Evolutionary conservation across 2,329 filamentous ascomycete genomes (phyloP).

Genomic region (Coniochaeta sp.): DNA sequence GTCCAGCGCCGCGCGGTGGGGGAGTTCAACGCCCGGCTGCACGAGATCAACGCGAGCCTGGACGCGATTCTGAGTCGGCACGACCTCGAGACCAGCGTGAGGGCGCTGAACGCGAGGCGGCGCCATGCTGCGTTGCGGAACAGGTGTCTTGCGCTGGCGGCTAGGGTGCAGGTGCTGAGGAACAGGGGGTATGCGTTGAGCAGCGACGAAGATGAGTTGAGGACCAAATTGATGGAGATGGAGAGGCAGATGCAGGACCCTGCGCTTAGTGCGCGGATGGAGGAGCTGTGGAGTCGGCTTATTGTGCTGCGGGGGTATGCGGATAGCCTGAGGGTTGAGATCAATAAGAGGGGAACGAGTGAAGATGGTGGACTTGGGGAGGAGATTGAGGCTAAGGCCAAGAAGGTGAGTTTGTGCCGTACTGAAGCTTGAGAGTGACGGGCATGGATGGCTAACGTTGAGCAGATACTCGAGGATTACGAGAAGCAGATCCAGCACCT

Average conservation of each 20-base stretch:
- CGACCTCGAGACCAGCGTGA: conserved; percentile 68
- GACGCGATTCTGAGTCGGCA: conserved; percentile 67
- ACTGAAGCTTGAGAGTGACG: background rate
- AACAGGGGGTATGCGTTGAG: conserved; percentile 78
- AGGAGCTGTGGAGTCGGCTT: conserved; percentile 80
- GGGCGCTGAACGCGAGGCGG: conserved; percentile 64
- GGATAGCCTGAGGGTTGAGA: conserved; percentile 64
- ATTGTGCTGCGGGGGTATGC: conserved; percentile 68
- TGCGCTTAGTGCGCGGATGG: conserved; percentile 65
- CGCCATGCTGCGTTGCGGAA: conserved; percentile 67
- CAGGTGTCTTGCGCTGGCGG: conserved; percentile 66
- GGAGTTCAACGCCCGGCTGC: conserved; percentile 63
- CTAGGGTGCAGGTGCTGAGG: conserved; percentile 71
- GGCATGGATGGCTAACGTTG: background rate
- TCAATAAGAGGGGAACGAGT: conserved; percentile 57
- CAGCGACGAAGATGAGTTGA: conserved; percentile 70
- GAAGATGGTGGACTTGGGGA: conserved; percentile 55
- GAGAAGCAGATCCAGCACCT: conserved; percentile 73
- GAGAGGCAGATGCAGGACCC: conserved; percentile 69
- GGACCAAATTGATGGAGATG: conserved; percentile 61
- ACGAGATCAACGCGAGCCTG: conserved; percentile 72
- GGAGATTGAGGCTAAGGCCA: conserved; percentile 63
- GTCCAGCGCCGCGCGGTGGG: conserved; percentile 64
- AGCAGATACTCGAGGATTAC: conserved; percentile 70
- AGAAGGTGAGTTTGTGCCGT: conserved; percentile 52